A percentile compares a stretch with the other conserved stretches of the same genome.
These are phyloP conservation scores for Primulina huaijiensis DNA, from an alignment of 257 asterid genomes.

Conservation along the genomic window DNA sequence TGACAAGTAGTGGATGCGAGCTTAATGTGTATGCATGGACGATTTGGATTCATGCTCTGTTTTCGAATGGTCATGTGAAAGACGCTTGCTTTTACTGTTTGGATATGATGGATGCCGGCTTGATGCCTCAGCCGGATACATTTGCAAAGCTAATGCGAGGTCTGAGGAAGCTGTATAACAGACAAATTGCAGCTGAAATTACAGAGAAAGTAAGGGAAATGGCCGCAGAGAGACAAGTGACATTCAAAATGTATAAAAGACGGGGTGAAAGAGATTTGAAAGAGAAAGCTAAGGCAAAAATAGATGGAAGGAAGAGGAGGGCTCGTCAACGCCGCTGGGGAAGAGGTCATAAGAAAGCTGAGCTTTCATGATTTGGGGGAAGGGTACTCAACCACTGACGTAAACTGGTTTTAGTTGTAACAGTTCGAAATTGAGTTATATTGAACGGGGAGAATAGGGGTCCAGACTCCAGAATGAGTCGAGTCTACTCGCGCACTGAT, in stretches of 20 bases:
- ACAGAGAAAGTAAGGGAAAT: slow-evolving; percentile 76
- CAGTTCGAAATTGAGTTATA: not conserved
- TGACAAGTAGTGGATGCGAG: slow-evolving; percentile 70
- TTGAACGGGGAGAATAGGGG: not conserved
- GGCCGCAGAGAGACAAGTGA: slow-evolving; percentile 83
- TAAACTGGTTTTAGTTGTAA: not conserved
- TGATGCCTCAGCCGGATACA: slow-evolving; percentile 98
- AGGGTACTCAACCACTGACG: not conserved
- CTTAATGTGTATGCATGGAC: slow-evolving; percentile 87
- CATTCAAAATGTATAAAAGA: slow-evolving; percentile 90
- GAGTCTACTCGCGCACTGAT: too few relatives aligned
- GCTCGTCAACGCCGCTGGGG: slow-evolving; percentile 71
- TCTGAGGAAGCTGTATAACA: slow-evolving; percentile 68
- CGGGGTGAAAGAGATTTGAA: slow-evolving; percentile 80
- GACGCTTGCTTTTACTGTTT: slow-evolving; percentile 79
- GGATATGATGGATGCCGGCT: slow-evolving; percentile 86
- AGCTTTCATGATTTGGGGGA: slow-evolving; percentile 30
- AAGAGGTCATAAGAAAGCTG: slow-evolving; percentile 41
- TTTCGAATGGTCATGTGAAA: slow-evolving; percentile 78
- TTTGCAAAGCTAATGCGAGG: slow-evolving; percentile 86
- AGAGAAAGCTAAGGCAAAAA: slow-evolving; percentile 61
- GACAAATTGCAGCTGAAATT: slow-evolving; percentile 84
- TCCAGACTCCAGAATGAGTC: not conserved
- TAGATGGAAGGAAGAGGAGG: slow-evolving; percentile 74
- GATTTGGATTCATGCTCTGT: slow-evolving; percentile 85